Conservation (phyloP, 78 protist genomes). For the Monosiga brevicollis region DNA sequence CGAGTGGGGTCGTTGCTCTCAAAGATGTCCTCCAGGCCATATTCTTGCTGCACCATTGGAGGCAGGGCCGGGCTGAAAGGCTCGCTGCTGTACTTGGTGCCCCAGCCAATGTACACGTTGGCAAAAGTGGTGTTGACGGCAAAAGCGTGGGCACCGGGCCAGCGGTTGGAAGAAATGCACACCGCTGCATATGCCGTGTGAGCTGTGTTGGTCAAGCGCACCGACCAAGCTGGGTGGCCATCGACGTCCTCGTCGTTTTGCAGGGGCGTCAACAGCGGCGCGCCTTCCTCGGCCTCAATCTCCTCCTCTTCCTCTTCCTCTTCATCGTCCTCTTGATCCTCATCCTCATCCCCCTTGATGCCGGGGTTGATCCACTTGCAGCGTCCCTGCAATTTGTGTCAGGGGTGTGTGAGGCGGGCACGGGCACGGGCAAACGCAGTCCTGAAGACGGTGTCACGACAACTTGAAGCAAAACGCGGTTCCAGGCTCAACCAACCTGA, state of each 20-base stretch:
- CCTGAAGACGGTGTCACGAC: too few relatives aligned
- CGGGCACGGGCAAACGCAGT: too few relatives aligned
- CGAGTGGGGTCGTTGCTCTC: neutral
- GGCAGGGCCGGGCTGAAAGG: conserved; percentile 21
- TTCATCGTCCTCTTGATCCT: conserved; percentile 7
- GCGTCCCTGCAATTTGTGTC: too few relatives aligned
- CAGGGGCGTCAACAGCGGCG: neutral
- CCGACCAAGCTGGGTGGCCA: conserved; percentile 18
- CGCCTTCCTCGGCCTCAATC: conserved; percentile 4
- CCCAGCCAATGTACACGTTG: conserved; percentile 26
- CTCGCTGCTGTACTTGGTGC: neutral
- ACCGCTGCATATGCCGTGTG: neutral
- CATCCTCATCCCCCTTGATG: conserved; percentile 13
- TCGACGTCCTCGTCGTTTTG: neutral
- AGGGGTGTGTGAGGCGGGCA: too few relatives aligned
- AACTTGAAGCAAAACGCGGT: too few relatives aligned
- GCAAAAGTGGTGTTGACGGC: neutral
- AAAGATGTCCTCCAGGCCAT: neutral
- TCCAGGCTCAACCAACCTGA: too few relatives aligned
- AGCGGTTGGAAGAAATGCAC: conserved; percentile 7
- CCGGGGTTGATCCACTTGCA: neutral
- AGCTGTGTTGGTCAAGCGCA: neutral
- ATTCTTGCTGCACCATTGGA: neutral
- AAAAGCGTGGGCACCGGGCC: conserved; percentile 38
- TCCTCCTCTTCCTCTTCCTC: neutral